Base-by-base conservation (phyloP, 805 yeast genomes). In the Cyberlindnera xylosilytica region DNA sequence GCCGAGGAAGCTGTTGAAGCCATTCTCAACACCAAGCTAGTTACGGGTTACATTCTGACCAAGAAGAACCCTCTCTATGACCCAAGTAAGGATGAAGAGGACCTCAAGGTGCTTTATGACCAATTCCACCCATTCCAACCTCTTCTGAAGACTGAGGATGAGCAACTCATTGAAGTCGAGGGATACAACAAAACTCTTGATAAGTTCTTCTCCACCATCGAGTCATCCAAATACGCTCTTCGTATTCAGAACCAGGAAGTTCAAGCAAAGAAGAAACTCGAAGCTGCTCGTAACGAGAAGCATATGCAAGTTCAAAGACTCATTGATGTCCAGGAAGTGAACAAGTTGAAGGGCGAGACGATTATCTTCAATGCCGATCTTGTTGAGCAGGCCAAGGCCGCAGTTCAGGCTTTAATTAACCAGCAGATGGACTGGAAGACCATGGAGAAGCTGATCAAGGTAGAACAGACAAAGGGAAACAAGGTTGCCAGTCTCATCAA, bases 351-450 rank as follows among this genome's bases (percentile, higher is more conserved):
- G 51, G 98, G 96, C 10, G 82, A 79, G 48, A 66, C 84, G 4
- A 80, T 91, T 22, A 83, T 86, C 47, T 66, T 73, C 28, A 72
- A 84, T 58, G 83, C 91, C 4, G 79, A 79, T 20, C 52, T 77
- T 20, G 88, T 90, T 5, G 93, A 84, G 38, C 76, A 77, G 15
- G 88, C 93, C 36, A 82, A 77, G 45, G 62, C 58, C 7, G 81
- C 85, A 3, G 85, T 91, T 4, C 83, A 81, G 45, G 66, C 69
- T 1, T 64, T 88, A 41, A 48, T 89, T 4, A 81, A 83, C 42
- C 93, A 87, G 57, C 90, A 87, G 49, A 87, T 88, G 87, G 97
- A 91, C 60, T 91, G 99, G 99, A 76, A 77, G 33, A 83, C 87
- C 46, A 90, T 90, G 48, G 96, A 85, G 58, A 79, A 81, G 48